Base-by-base conservation (phyloP, 371 early-diverging fungal species). In the Dichotomocladium elegans region DNA sequence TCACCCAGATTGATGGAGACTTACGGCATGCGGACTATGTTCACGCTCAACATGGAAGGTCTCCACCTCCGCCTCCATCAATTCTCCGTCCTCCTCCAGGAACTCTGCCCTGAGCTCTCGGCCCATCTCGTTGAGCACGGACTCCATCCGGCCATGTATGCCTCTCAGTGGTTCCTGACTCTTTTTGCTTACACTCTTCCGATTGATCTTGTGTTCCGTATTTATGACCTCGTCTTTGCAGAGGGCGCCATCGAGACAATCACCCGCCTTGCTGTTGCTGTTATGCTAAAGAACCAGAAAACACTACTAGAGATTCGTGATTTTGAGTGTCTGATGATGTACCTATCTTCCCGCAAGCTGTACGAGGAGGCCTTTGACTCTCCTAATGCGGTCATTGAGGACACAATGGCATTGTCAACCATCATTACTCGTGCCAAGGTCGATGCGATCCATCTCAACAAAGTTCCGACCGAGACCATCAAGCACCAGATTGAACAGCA, bases 111-210 rank as follows among this genome's bases (percentile, higher is more conserved):
- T 14, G 70, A 72, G 31, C 68, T 95, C n/a, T 64, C 79, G 49
- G 72, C 77, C 22, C 95, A 95, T 58, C 73, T 96, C 41, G 66
- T 69, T 11, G 54, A 72, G 51, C 83, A 94, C 55, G 85, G 84
- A 43, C 81, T 97, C 41, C 79, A 82, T 49, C 75, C 90, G 0
- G 89, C 87, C 55, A 94, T 96, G 93, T 98, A 91, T 57, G 95
- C 89, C 2, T 87, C 91, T 4, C 92, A 90, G 58, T 93, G 96
- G 96, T 94, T 95, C 69, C 79, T 98, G 70, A 95, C 98, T 3
- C 61, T 95, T 41, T 98, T 96, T 68, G 93, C 98, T 2, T 95
- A 93, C 68, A 82, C 93, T 1, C 92, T 95, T 61, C 97, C 98
- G 4, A 77, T 95, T 25, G 79, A 84, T 1, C 66, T 94, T 45